A percentile compares a stretch with the other conserved stretches of the same genome.
These are phyloP conservation scores for Jackrogersella minutella DNA, from an alignment of 495 filamentous ascomycete species.

Conservation along the genomic window DNA sequence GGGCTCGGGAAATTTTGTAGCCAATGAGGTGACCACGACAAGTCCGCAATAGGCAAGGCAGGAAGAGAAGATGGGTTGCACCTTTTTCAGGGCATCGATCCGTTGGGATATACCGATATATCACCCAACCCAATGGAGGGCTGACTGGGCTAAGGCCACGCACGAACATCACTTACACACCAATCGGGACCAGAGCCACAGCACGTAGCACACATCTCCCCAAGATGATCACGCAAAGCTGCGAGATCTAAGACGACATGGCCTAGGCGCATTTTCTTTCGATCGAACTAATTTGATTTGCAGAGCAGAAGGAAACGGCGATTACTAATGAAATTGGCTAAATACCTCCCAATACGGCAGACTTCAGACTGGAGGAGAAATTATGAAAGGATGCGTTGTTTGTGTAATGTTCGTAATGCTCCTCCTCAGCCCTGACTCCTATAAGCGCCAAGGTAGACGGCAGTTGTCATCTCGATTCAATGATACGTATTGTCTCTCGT, in stretches of 20 bases:
- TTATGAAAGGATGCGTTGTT: neutral
- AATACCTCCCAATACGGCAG: conserved; percentile 6
- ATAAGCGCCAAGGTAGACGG: conserved; percentile 18
- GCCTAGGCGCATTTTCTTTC: neutral
- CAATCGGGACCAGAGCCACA: conserved; percentile 21
- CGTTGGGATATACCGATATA: conserved; percentile 29
- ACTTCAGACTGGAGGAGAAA: neutral
- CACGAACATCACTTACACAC: neutral
- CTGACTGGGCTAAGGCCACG: conserved; percentile 6
- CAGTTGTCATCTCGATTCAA: conserved; percentile 18
- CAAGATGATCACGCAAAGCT: conserved; percentile 33
- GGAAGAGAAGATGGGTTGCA: conserved; percentile 21
- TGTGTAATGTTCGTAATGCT: neutral
- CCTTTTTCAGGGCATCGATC: conserved; percentile 24
- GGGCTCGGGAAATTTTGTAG: conserved; percentile 27
- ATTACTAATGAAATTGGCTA: conserved; percentile 30
- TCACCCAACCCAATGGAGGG: conserved; percentile 35
- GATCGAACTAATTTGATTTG: conserved; percentile 21
- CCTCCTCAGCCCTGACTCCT: neutral
- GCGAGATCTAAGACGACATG: conserved; percentile 36
- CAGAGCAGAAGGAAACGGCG: neutral
- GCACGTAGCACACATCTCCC: neutral
- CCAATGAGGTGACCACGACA: conserved; percentile 27
- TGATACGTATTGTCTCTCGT: neutral
- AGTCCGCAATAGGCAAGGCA: conserved; percentile 26